These are phyloP conservation scores for Telfairia occidentalis DNA, from an alignment of 331 rosid species.

Conservation along the genomic window DNA sequence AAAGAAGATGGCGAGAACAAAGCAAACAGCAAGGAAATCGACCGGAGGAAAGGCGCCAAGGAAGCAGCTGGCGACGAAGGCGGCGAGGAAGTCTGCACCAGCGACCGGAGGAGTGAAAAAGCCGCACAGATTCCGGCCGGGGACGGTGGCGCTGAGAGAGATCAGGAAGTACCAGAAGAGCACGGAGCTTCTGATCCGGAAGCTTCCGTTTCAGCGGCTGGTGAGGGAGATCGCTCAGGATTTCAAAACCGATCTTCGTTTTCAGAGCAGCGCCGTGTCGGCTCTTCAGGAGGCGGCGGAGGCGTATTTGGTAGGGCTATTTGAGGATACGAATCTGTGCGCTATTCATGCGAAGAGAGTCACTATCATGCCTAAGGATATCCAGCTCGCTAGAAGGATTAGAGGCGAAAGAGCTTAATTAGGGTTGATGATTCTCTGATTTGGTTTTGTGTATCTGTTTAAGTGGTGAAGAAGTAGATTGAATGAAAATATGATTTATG, in stretches of 20 bases:
- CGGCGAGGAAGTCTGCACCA: slow-evolving; percentile 52
- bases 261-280: slow-evolving; percentile 48
- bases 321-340: slow-evolving; percentile 56
- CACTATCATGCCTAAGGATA: slow-evolving; percentile 67
- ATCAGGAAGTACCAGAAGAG: slow-evolving; percentile 59
- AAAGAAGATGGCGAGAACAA: slow-evolving; percentile 44
- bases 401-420: slow-evolving; percentile 51
- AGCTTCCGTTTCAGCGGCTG: slow-evolving; percentile 54
- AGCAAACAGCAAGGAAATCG: slow-evolving; percentile 52
- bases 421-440: neutral
- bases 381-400: slow-evolving; percentile 55
- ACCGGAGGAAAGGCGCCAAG: slow-evolving; percentile 57
- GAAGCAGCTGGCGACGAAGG: slow-evolving; percentile 57
- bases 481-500: neutral
- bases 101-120: slow-evolving; percentile 63
- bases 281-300: slow-evolving; percentile 56
- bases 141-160: slow-evolving; percentile 50
- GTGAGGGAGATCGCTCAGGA: slow-evolving; percentile 56
- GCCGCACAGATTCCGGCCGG: slow-evolving; percentile 49
- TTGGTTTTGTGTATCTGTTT: neutral
- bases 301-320: slow-evolving; percentile 48
- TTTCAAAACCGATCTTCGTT: slow-evolving; percentile 53
- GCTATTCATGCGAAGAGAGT: slow-evolving; percentile 55
- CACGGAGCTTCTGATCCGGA: slow-evolving; percentile 45
- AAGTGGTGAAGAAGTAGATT: neutral